Percentiles rank a stretch among this genome's conserved stretches.
phyloP scores from a whole-genome alignment of 805 yeast species.

The Yarrowia sp. region DNA sequence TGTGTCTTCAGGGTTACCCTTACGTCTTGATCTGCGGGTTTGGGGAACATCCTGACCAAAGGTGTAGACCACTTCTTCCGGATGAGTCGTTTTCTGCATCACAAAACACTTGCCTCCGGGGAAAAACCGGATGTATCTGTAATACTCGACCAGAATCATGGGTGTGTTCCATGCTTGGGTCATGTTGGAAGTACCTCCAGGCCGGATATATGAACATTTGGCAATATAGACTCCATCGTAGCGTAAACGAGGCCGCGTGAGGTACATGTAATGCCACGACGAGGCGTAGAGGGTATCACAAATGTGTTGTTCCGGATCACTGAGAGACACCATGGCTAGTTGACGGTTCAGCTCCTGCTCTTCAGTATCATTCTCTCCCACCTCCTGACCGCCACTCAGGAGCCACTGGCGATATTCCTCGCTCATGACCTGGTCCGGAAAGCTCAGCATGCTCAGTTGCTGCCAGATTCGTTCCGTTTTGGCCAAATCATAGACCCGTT shows the following conservation, averaged over 20 bases:
- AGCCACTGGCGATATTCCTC: constrained; percentile 34
- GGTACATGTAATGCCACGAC: constrained; percentile 59
- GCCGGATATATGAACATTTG: constrained; percentile 80
- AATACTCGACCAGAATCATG: constrained; percentile 83
- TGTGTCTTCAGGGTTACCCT: constrained; percentile 26
- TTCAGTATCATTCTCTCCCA: background rate
- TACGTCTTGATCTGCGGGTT: constrained; percentile 6
- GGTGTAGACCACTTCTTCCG: constrained; percentile 23
- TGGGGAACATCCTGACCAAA: constrained; percentile 31
- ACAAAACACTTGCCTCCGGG: constrained; percentile 71
- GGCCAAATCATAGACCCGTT: constrained; percentile 4
- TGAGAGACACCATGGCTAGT: constrained; percentile 13
- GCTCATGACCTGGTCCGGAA: constrained; percentile 25
- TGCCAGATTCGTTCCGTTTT: constrained; percentile 31
- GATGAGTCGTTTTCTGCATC: constrained; percentile 23
- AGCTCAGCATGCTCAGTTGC: constrained; percentile 35
- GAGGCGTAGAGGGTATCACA: constrained; percentile 29
- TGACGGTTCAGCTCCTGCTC: constrained; percentile 2
- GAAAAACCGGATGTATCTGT: constrained; percentile 81
- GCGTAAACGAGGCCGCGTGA: constrained; percentile 76
- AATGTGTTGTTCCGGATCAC: constrained; percentile 27
- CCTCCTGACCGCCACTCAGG: constrained; percentile 3
- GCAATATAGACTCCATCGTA: constrained; percentile 86
- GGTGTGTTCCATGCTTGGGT: constrained; percentile 76
- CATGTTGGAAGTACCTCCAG: constrained; percentile 61